Percentiles rank a stretch among this genome's conserved stretches.
Conservation (phyloP, 2,329 filamentous ascomycete species). For the Apiospora hydei region DNA sequence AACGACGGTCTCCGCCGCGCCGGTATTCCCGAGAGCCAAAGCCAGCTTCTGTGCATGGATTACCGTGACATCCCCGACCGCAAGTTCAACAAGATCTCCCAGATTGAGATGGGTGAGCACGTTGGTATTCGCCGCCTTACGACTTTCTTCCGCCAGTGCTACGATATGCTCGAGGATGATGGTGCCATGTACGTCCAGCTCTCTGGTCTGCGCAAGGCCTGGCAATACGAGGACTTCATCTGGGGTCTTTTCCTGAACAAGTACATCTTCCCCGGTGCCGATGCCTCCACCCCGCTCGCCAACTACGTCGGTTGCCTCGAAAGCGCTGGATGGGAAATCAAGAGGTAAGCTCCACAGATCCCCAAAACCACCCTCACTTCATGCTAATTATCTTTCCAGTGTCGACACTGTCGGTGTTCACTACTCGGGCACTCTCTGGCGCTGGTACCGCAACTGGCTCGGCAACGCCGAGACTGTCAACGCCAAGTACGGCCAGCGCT, state of each 20-base stretch:
- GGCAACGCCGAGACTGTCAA: slow-evolving; percentile 88
- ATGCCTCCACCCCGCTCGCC: slow-evolving; percentile 88
- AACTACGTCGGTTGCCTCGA: slow-evolving; percentile 85
- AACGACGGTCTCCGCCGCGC: slow-evolving; percentile 83
- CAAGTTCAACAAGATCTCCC: slow-evolving; percentile 88
- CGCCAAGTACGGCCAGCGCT: slow-evolving; percentile 89
- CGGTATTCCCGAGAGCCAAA: slow-evolving; percentile 83
- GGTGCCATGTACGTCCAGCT: slow-evolving; percentile 94
- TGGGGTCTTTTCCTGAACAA: slow-evolving; percentile 99
- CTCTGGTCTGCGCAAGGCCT: slow-evolving; percentile 86
- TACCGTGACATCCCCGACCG: slow-evolving; percentile 86
- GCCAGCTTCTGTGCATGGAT: slow-evolving; percentile 88
- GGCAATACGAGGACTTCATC: slow-evolving; percentile 95
- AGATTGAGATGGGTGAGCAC: slow-evolving; percentile 96
- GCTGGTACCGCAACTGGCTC: slow-evolving; percentile 98
- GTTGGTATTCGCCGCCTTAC: slow-evolving; percentile 88
- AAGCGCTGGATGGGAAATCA: slow-evolving; percentile 85
- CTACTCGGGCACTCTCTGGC: slow-evolving; percentile 93
- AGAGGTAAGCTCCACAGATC: slow-evolving; percentile 52
- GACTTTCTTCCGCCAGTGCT: slow-evolving; percentile 80
- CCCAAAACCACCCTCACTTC: neutral
- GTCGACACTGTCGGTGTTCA: slow-evolving; percentile 93
- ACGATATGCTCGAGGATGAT: slow-evolving; percentile 94
- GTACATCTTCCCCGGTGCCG: slow-evolving; percentile 94
- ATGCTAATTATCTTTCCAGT: slow-evolving; percentile 26